Conservation (phyloP, 1,139 yeast species). For the Candida mesenterica region DNA sequence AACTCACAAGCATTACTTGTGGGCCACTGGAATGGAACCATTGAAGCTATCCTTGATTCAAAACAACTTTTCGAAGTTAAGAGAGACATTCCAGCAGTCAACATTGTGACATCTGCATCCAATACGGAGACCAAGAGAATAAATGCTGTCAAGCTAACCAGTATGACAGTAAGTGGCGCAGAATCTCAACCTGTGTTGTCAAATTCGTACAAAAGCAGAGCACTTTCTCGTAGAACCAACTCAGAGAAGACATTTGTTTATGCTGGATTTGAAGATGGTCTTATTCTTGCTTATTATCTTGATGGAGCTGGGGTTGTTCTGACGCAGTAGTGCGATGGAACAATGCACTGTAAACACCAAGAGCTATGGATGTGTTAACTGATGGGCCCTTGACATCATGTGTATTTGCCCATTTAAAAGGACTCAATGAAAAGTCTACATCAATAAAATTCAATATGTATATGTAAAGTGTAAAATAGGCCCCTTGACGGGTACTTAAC, state of each 20-base stretch:
- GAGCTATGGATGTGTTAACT: no score
- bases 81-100: slow-evolving; percentile 13
- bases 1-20: slow-evolving; percentile 16
- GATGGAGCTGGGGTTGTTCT: no score
- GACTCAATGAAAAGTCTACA: no score
- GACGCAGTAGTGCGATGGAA: no score
- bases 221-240: slow-evolving; percentile 5
- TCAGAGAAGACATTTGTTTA: slow-evolving; percentile 19
- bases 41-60: slow-evolving; percentile 22
- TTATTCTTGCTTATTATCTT: slow-evolving; percentile 12
- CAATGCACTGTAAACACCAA: no score
- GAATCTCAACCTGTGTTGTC: background rate
- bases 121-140: slow-evolving; percentile 7
- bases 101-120: slow-evolving; percentile 9
- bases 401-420: no score
- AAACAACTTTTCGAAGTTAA: slow-evolving; percentile 5
- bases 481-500: background rate
- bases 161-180: slow-evolving; percentile 11
- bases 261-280: slow-evolving; percentile 42
- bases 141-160: slow-evolving; percentile 13
- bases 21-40: slow-evolving; percentile 44
- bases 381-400: no score
- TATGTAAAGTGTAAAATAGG: background rate
- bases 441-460: background rate
- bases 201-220: slow-evolving; percentile 5